These are phyloP conservation scores for Acidiella bohemica DNA, from an alignment of 495 filamentous ascomycete species.

Conservation along the genomic window DNA sequence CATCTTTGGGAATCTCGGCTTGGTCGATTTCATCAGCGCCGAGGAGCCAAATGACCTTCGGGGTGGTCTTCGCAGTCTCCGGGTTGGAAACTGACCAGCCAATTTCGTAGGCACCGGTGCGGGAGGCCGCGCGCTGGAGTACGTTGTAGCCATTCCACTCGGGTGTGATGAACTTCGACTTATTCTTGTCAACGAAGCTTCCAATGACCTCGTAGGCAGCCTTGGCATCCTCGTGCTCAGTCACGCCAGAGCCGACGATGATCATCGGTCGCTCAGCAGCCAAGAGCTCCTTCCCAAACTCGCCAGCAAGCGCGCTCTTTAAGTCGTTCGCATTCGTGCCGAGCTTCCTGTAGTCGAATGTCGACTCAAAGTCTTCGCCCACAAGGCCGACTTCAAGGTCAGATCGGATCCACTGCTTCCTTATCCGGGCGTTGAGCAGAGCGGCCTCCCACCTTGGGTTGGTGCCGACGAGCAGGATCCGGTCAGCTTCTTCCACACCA, in stretches of 20 bases:
- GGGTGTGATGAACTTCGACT: constrained; percentile 67
- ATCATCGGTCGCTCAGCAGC: constrained; percentile 91
- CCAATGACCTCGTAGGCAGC: constrained; percentile 84
- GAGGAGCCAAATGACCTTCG: constrained; percentile 94
- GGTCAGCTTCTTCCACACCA: constrained; percentile 86
- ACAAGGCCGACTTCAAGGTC: constrained; percentile 88
- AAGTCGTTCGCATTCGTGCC: constrained; percentile 62
- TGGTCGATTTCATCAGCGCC: constrained; percentile 81
- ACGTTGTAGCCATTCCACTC: constrained; percentile 98
- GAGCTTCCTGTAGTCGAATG: constrained; percentile 84
- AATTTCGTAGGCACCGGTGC: constrained; percentile 84
- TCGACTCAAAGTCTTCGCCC: constrained; percentile 80
- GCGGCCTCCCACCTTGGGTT: constrained; percentile 92
- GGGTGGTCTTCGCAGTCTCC: constrained; percentile 60
- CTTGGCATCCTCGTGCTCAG: constrained; percentile 80
- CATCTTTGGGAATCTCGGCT: constrained; percentile 76
- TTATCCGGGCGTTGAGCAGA: constrained; percentile 85
- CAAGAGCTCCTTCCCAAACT: constrained; percentile 81
- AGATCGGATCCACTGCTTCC: constrained; percentile 93
- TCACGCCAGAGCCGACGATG: constrained; percentile 76
- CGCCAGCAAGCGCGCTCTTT: constrained; percentile 71
- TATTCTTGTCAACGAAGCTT: constrained; percentile 80
- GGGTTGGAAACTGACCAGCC: constrained; percentile 78
- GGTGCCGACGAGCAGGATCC: constrained; percentile 80
- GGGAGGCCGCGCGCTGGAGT: constrained; percentile 81